These are phyloP conservation scores for Tremella mesenterica DNA, from an alignment of 768 basidiomycete species.

Conservation along the genomic window DNA sequence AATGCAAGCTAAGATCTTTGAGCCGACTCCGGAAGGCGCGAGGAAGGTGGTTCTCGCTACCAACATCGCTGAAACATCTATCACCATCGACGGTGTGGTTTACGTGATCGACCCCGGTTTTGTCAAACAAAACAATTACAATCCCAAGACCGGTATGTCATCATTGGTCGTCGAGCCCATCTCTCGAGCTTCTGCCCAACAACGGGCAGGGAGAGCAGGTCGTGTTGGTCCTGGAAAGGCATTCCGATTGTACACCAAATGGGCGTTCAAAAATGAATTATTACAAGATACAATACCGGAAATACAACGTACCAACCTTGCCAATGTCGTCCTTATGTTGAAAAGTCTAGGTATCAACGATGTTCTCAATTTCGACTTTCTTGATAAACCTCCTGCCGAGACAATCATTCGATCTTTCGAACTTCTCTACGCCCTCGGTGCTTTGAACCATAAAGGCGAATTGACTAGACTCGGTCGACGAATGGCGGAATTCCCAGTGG, in stretches of 20 bases:
- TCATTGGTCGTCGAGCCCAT: constrained; percentile 93
- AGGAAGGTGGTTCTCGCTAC: constrained; percentile 90
- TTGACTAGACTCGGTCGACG: constrained; percentile 91
- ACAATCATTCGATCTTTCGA: constrained; percentile 93
- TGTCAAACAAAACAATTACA: constrained; percentile 98
- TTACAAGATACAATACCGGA: constrained; percentile 97
- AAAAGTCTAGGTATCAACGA: constrained; percentile 98
- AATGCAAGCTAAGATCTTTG: constrained; percentile 99
- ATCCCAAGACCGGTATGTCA: constrained; percentile 97
- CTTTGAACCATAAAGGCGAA: constrained; percentile 91
- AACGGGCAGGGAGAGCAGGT: constrained; percentile 91
- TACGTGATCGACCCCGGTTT: constrained; percentile 99
- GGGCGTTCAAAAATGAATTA: constrained; percentile 92
- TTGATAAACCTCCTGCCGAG: constrained; percentile 95
- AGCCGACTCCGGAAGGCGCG: constrained; percentile 92
- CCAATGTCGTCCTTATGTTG: constrained; percentile 85
- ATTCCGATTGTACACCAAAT: constrained; percentile 97
- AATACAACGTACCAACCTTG: constrained; percentile 96
- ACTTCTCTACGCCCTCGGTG: constrained; percentile 86
- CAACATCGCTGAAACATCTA: constrained; percentile 99
- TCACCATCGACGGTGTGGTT: constrained; percentile 97
- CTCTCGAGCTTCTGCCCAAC: constrained; percentile 93
- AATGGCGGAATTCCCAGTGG: constrained; percentile 99
- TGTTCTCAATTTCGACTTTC: constrained; percentile 94
- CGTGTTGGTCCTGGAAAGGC: constrained; percentile 97